Percentiles rank a stretch among this genome's conserved stretches.
These are phyloP conservation scores for Paraphaeosphaeria sporulosa DNA, from an alignment of 2,329 filamentous ascomycete species.

Conservation along the genomic window DNA sequence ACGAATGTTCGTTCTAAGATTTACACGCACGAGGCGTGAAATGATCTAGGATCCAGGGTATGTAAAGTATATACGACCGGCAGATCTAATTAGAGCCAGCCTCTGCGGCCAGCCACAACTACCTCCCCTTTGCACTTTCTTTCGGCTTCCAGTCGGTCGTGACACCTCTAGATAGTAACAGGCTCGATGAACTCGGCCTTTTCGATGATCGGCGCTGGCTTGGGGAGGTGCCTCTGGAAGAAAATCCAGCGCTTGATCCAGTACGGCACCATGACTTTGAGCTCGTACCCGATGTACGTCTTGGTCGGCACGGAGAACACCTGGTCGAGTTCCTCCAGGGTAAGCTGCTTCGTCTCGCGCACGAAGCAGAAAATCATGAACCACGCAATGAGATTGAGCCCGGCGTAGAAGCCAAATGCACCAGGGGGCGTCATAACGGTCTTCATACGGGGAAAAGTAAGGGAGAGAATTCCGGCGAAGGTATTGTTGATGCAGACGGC, in stretches of 20 bases:
- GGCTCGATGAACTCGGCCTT: slow-evolving; percentile 5
- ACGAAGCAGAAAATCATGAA: slow-evolving; percentile 51
- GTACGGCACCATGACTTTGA: slow-evolving; percentile 3
- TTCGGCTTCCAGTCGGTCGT: background rate
- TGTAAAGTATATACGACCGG: background rate
- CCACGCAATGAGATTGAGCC: slow-evolving; percentile 51
- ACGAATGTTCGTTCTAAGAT: background rate
- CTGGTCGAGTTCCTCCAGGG: slow-evolving; percentile 46
- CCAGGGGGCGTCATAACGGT: slow-evolving; percentile 49
- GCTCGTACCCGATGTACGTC: slow-evolving; percentile 6
- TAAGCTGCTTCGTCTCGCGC: slow-evolving; percentile 50
- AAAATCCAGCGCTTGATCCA: slow-evolving; percentile 9
- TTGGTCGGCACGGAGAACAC: slow-evolving; percentile 18
- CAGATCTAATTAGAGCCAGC: background rate
- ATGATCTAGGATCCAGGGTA: slow-evolving; percentile 12
- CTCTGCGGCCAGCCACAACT: background rate
- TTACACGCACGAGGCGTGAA: slow-evolving; percentile 4
- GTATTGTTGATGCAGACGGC: slow-evolving; percentile 54
- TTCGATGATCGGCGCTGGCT: slow-evolving; percentile 10
- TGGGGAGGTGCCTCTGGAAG: background rate
- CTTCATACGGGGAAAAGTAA: slow-evolving; percentile 51
- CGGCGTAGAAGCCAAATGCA: slow-evolving; percentile 52
- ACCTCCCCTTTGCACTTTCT: background rate
- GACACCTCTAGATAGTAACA: background rate
- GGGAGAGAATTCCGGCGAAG: slow-evolving; percentile 47